These are phyloP conservation scores for Salix udensis DNA, from an alignment of 345 rosid genomes.

Conservation along the genomic window DNA sequence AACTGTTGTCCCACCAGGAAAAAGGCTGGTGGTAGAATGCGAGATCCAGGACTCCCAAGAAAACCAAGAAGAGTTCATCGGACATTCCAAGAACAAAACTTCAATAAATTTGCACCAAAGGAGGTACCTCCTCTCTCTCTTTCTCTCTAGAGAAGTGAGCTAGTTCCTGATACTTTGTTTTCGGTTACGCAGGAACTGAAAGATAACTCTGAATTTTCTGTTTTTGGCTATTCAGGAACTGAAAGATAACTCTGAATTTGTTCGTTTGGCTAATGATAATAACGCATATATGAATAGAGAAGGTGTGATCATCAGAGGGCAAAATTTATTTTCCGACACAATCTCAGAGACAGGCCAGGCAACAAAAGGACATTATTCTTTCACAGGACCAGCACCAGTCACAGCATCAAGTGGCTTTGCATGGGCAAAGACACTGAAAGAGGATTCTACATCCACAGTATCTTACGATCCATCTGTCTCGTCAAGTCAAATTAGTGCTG, in stretches of 20 bases:
- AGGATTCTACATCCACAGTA: conserved; percentile 44
- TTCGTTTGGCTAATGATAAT: conserved; percentile 12
- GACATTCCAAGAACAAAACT: conserved; percentile 31
- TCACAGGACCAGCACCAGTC: conserved; percentile 26
- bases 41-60: conserved; percentile 45
- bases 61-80: conserved; percentile 40
- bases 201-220: conserved; percentile 17
- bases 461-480: conserved; percentile 42
- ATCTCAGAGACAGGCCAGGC: conserved; percentile 29
- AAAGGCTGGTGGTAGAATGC: conserved; percentile 35
- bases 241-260: conserved; percentile 21
- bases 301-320: conserved; percentile 11
- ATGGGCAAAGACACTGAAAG: conserved; percentile 41
- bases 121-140: conserved; percentile 33
- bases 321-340: conserved; percentile 25
- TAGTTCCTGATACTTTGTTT: background rate
- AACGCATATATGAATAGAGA: conserved; percentile 8
- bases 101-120: conserved; percentile 24
- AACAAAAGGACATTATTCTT: conserved; percentile 5
- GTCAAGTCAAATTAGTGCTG: conserved; percentile 40
- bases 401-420: conserved; percentile 30
- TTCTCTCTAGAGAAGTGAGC: background rate
- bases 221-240: conserved; percentile 28
- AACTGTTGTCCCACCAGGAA: conserved; percentile 39
- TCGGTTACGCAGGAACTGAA: conserved; percentile 30